phyloP scores from a whole-genome alignment of 164 flowering plant genomes.

The Platanus orientalis region DNA sequence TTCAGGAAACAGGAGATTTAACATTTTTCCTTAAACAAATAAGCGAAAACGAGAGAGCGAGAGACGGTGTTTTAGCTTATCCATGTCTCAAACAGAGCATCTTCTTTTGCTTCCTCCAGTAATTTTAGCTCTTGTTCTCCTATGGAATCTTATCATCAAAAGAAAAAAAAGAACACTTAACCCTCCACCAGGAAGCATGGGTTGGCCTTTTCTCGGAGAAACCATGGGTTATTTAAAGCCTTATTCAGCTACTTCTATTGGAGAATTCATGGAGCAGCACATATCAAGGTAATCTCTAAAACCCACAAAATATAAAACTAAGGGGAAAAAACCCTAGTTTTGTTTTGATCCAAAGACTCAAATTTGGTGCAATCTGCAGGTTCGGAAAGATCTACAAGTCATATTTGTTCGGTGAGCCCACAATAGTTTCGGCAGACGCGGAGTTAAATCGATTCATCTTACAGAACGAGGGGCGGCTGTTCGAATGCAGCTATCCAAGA shows the following conservation, averaged over 20 bases:
- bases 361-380: slow-evolving; percentile 33
- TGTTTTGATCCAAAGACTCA: background rate
- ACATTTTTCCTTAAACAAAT: background rate
- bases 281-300: slow-evolving; percentile 53
- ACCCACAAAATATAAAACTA: background rate
- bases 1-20: background rate
- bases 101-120: slow-evolving; percentile 38
- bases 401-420: slow-evolving; percentile 76
- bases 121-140: slow-evolving; percentile 31
- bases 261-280: slow-evolving; percentile 87
- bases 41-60: slow-evolving; percentile 6
- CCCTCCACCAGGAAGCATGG: slow-evolving; percentile 78
- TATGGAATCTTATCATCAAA: slow-evolving; percentile 31
- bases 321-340: background rate
- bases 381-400: slow-evolving; percentile 81
- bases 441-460: slow-evolving; percentile 68
- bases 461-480: slow-evolving; percentile 79
- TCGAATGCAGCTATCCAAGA: slow-evolving; percentile 89
- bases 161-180: slow-evolving; percentile 34
- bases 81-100: slow-evolving; percentile 51
- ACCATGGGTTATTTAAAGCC: slow-evolving; percentile 79
- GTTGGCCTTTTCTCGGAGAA: slow-evolving; percentile 91
- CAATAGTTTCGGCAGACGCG: slow-evolving; percentile 84
- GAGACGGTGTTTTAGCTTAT: slow-evolving; percentile 2
- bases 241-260: slow-evolving; percentile 64